These are phyloP conservation scores for Ascoidea tarda DNA, from an alignment of 805 yeast species.

Conservation along the genomic window DNA sequence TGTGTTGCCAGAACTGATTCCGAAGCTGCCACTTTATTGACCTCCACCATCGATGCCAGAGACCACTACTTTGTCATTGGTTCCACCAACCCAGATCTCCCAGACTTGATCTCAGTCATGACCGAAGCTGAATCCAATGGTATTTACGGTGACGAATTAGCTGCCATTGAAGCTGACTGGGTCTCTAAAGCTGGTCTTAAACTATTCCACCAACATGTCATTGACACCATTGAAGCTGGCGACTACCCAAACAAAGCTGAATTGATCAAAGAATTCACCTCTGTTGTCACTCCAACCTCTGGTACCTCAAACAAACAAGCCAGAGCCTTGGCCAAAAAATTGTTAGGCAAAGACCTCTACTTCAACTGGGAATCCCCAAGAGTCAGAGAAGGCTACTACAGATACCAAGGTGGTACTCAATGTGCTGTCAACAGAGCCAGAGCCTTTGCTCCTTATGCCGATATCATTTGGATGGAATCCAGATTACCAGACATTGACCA, in stretches of 20 bases:
- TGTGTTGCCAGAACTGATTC: slow-evolving; percentile 94
- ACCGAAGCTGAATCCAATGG: slow-evolving; percentile 71
- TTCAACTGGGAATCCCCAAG: slow-evolving; percentile 94
- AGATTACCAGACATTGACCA: slow-evolving; percentile 87
- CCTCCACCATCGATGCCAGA: slow-evolving; percentile 87
- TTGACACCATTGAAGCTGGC: slow-evolving; percentile 61
- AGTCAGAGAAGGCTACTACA: slow-evolving; percentile 93
- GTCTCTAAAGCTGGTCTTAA: slow-evolving; percentile 66
- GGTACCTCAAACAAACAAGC: slow-evolving; percentile 72
- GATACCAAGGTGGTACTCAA: slow-evolving; percentile 92
- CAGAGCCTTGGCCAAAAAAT: slow-evolving; percentile 53
- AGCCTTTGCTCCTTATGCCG: slow-evolving; percentile 90
- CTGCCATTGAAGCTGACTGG: slow-evolving; percentile 74
- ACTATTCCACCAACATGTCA: slow-evolving; percentile 83
- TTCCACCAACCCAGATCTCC: slow-evolving; percentile 71
- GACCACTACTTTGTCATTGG: slow-evolving; percentile 91
- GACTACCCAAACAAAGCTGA: slow-evolving; percentile 42
- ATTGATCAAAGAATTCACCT: slow-evolving; percentile 50
- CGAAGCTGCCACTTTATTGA: slow-evolving; percentile 91
- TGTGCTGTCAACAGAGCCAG: slow-evolving; percentile 96
- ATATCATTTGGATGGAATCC: slow-evolving; percentile 96
- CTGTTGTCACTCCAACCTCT: slow-evolving; percentile 61
- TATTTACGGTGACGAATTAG: slow-evolving; percentile 54
- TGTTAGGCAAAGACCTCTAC: slow-evolving; percentile 71
- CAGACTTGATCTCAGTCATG: slow-evolving; percentile 65